These are phyloP conservation scores for Didymella sp. DNA, from an alignment of 2,329 filamentous ascomycete genomes.

Conservation along the genomic window DNA sequence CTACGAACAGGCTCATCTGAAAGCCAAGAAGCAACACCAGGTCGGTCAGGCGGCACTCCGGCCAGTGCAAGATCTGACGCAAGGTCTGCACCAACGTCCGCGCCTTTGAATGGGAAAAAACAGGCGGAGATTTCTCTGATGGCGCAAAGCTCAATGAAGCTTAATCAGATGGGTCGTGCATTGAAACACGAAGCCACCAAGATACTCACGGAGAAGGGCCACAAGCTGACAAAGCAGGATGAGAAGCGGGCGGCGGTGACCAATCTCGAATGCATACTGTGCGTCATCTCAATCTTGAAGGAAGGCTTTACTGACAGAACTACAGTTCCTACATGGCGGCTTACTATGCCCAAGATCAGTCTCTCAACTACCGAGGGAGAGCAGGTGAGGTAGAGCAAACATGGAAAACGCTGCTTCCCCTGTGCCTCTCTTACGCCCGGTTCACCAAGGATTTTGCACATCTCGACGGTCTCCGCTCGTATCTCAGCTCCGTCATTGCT, in stretches of 20 bases:
- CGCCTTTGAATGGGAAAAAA: conserved; percentile 41
- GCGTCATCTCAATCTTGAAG: conserved; percentile 11
- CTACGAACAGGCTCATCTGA: conserved; percentile 45
- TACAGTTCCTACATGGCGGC: conserved; percentile 50
- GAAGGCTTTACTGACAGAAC: conserved; percentile 24
- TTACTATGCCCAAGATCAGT: conserved; percentile 44
- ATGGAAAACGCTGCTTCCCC: conserved; percentile 49
- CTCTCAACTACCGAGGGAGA: conserved; percentile 39
- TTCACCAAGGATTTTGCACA: conserved; percentile 45
- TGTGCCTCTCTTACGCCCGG: conserved; percentile 42
- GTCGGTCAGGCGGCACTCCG: conserved; percentile 43
- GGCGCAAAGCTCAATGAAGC: conserved; percentile 49
- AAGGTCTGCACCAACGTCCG: conserved; percentile 39
- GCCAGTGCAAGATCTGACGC: conserved; percentile 32
- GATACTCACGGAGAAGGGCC: conserved; percentile 38
- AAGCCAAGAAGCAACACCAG: conserved; percentile 46
- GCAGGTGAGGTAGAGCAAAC: conserved; percentile 44
- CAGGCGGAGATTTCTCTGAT: conserved; percentile 47
- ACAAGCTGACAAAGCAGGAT: conserved; percentile 41
- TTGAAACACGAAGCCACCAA: conserved; percentile 56
- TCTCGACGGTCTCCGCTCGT: conserved; percentile 52
- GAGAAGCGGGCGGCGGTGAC: conserved; percentile 51
- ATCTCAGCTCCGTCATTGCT: conserved; percentile 51
- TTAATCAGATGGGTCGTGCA: conserved; percentile 53
- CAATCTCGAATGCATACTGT: conserved; percentile 56